These are phyloP conservation scores for Neofusicoccum kwambonambiense DNA, from an alignment of 2,329 filamentous ascomycete species.

Conservation along the genomic window DNA sequence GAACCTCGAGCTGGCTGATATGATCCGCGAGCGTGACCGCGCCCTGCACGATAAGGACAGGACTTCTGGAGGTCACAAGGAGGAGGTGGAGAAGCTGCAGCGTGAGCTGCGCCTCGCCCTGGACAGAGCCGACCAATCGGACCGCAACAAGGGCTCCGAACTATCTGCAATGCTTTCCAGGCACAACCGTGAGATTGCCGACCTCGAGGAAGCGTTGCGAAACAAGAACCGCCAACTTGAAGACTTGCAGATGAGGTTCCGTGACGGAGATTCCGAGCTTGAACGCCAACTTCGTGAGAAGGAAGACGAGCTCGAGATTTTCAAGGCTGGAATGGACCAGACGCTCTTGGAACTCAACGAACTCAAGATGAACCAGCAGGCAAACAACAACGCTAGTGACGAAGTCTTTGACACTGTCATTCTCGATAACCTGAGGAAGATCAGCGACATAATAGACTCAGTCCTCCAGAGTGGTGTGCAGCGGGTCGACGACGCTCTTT, in stretches of 20 bases:
- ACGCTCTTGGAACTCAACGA: conserved; percentile 90
- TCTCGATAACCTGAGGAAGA: conserved; percentile 82
- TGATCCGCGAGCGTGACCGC: conserved; percentile 95
- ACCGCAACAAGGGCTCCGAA: conserved; percentile 91
- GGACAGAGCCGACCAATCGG: conserved; percentile 87
- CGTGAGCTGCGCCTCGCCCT: conserved; percentile 89
- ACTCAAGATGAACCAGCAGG: conserved; percentile 61
- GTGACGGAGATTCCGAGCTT: conserved; percentile 80
- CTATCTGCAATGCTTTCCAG: conserved; percentile 91
- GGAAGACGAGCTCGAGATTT: conserved; percentile 96
- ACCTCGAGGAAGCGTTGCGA: conserved; percentile 85
- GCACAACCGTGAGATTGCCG: conserved; percentile 95
- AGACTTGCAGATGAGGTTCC: conserved; percentile 73
- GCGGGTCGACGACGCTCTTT: conserved; percentile 92
- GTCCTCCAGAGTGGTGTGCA: conserved; percentile 91
- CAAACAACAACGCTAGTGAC: conserved; percentile 77
- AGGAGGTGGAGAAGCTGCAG: conserved; percentile 92
- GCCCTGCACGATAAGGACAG: conserved; percentile 92
- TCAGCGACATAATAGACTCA: conserved; percentile 96
- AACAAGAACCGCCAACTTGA: conserved; percentile 87
- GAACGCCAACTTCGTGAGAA: conserved; percentile 86
- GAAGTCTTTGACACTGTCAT: conserved; percentile 89
- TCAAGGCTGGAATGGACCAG: conserved; percentile 97
- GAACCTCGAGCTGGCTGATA: conserved; percentile 96
- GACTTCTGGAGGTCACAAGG: conserved; percentile 78